phyloP scores from a whole-genome alignment of 2,329 filamentous ascomycete genomes.

The Cytospora mali region DNA sequence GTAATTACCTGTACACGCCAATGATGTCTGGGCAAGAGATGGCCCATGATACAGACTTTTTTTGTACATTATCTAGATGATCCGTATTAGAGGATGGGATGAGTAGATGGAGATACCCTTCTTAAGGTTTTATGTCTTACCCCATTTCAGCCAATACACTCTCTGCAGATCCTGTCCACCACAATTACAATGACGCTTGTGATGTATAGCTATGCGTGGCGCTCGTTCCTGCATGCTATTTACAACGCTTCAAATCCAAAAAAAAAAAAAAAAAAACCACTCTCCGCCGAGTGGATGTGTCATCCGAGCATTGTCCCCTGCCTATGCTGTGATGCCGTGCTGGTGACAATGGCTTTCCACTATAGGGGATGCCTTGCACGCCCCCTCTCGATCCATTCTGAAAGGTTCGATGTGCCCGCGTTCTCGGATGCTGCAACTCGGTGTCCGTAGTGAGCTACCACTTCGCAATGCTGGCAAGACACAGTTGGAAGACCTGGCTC shows the following conservation, averaged over 20 bases:
- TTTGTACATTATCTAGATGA: constrained; percentile 18
- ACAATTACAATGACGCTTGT: background rate
- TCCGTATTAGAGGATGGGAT: constrained; percentile 11
- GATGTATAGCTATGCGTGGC: background rate
- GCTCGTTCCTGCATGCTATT: background rate
- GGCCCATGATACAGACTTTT: constrained; percentile 1
- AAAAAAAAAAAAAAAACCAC: too few species aligned
- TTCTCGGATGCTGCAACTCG: background rate
- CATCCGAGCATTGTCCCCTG: background rate
- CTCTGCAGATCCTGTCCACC: background rate
- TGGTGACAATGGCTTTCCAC: background rate
- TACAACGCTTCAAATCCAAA: background rate
- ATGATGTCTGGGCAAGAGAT: background rate
- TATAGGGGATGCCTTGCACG: background rate
- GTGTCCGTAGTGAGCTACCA: background rate
- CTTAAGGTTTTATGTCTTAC: background rate
- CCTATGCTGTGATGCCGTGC: background rate
- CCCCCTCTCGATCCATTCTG: background rate
- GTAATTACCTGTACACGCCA: constrained; percentile 4
- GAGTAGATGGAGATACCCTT: constrained; percentile 19
- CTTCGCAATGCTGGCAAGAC: background rate
- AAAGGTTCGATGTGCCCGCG: background rate
- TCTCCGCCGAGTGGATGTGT: too few species aligned
- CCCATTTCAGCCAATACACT: background rate
- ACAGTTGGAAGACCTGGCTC: background rate